Evolutionary conservation across 306 rosid species (phyloP), one percentile per base, ranked within the genome.

Genomic region (Prunus fruticosa): DNA sequence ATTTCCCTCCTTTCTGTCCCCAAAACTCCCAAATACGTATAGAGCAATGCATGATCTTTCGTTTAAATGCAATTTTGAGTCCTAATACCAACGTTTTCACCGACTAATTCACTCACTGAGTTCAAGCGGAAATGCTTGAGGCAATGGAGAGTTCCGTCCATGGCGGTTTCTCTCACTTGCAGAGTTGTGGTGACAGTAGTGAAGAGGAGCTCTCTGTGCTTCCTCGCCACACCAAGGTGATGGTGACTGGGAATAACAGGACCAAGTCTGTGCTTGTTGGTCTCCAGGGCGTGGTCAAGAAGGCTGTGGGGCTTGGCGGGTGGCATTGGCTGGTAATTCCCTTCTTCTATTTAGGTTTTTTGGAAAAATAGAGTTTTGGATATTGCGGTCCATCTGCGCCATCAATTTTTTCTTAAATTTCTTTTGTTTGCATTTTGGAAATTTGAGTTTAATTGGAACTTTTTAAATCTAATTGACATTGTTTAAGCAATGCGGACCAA

Each of bases 251-350:
- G 52, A 95, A 95, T 47, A 95, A 95, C 87, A 85, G 99, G n/a
- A 95, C 99, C 50, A 95, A 95, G 86, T 95, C 99, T 3, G 99
- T 95, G 8, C 99, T 95, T 16, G 97, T 95, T 53, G 99, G 99
- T 63, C 96, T 95, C 3, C 97, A 87, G 72, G 99, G 99, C 2
- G 99, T 95, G 14, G 99, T 95, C 38, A 95, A 95, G 88, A 95
- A 95, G 79, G 99, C 99, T 72, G 99, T 95, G 30, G 99, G 99
- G 1, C 77, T 92, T 6, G 98, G 98, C 50, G 98, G 98, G 0
- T 95, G 98, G 98, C 98, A 95, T 90, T 95, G 98, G 98, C 98
- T 95, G 92, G 98, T 95, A 88, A 87, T 30, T 91, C 66, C 65
- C 62, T 61, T 15, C 19, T 13, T 60, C 51, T 43, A 28, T 76